Percentiles rank a stretch among this genome's conserved stretches.
phyloP scores from a whole-genome alignment of 371 early-diverging fungal genomes.

The Syncephalastrum sp. region DNA sequence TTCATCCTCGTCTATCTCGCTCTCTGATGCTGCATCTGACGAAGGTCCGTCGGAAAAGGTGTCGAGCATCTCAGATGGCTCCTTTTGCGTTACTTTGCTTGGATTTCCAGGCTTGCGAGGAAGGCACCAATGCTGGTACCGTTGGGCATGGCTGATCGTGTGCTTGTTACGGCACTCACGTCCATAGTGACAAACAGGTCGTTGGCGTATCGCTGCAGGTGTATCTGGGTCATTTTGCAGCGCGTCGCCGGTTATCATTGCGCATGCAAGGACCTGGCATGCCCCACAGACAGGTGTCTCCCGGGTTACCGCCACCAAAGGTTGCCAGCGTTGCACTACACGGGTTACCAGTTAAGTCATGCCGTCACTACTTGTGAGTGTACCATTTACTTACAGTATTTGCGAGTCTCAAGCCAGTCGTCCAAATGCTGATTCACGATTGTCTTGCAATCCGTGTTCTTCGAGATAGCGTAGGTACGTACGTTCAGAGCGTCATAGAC shows the following conservation, averaged over 20 bases:
- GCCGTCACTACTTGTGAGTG: not conserved
- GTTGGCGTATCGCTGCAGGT: constrained; percentile 10
- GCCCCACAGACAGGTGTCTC: constrained; percentile 33
- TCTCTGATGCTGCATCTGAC: not conserved
- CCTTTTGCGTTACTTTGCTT: not conserved
- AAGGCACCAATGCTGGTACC: constrained; percentile 42
- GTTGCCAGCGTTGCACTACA: constrained; percentile 34
- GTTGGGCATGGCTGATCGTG: constrained; percentile 32
- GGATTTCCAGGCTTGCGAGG: constrained; percentile 2
- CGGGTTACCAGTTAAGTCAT: not conserved
- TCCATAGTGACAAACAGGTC: constrained; percentile 44
- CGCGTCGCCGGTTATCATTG: constrained; percentile 26
- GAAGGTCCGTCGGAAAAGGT: constrained; percentile 1
- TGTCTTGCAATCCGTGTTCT: constrained; percentile 17
- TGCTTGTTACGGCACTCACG: constrained; percentile 38
- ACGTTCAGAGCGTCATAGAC: constrained; percentile 24
- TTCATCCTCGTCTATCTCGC: constrained; percentile 5
- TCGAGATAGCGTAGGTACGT: constrained; percentile 23
- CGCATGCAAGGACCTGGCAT: constrained; percentile 29
- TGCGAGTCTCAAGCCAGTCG: constrained; percentile 12
- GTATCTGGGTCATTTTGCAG: constrained; percentile 9
- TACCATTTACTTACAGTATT: constrained; percentile 31
- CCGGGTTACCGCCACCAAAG: constrained; percentile 22
- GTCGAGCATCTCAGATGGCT: not conserved
- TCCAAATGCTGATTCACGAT: constrained; percentile 25